A percentile compares a stretch with the other conserved stretches of the same genome.
Conservation (phyloP, 2,329 filamentous ascomycete genomes). For the Aspergillus thermomutatus region DNA sequence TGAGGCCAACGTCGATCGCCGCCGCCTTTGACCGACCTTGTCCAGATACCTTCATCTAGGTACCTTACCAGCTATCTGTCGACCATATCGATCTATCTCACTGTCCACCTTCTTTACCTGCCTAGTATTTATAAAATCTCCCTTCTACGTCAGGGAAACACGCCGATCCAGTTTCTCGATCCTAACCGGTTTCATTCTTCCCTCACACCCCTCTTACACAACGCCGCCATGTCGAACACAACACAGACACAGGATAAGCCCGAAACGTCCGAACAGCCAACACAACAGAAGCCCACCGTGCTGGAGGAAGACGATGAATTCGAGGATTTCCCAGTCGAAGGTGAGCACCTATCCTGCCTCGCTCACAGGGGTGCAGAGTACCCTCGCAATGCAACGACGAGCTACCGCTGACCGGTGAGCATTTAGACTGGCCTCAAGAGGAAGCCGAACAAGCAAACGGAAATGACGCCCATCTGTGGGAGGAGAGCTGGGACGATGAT, state of each 20-base stretch:
- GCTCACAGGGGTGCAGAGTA: neutral
- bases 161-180: neutral
- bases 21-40: neutral
- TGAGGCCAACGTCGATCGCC: neutral
- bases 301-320: conserved; percentile 99
- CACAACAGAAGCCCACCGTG: conserved; percentile 63
- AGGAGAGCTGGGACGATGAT: conserved; percentile 99
- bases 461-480: conserved; percentile 83
- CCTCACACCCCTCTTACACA: conserved; percentile 3
- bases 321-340: conserved; percentile 96
- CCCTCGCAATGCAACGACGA: neutral
- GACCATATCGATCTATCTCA: no score
- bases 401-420: conserved; percentile 7
- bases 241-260: conserved; percentile 32
- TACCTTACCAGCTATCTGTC: neutral
- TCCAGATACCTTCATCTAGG: neutral
- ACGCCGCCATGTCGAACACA: conserved; percentile 46
- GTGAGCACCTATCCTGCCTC: conserved; percentile 46
- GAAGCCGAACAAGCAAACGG: conserved; percentile 69
- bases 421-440: conserved; percentile 83
- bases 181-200: neutral
- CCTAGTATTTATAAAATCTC: neutral
- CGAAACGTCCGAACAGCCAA: conserved; percentile 44
- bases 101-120: neutral
- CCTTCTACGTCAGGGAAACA: neutral